Base-by-base conservation (phyloP, 2,329 filamentous ascomycete species). In the Hymenoscyphus albidus region DNA sequence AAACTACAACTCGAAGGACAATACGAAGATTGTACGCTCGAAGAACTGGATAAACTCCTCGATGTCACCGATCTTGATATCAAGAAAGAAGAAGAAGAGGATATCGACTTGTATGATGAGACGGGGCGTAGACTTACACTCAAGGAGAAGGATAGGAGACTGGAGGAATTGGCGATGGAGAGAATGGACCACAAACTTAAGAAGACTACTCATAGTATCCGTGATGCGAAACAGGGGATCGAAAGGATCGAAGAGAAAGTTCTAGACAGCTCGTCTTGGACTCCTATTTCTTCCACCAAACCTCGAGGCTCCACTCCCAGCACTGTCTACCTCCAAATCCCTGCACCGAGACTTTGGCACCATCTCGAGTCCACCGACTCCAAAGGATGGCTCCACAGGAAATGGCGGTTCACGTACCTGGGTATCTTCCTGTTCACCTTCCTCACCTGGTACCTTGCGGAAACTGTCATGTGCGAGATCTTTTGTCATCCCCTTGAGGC, bases 401-500 rank as follows among this genome's bases (percentile, higher is more conserved):
- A 66, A 4, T 66, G 66, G 68, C 69, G 65, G 51, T 62, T 75
- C 31, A 74, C 73, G 1, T 73, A 70, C 68, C 35, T 74, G 1
- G 71, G 72, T 5, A 39, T 72, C 12, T 58, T 74, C 9, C 22
- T 73, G n/a, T 69, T 82, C 14, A 40, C 82, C 2, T 51, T 82
- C 9, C 73, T 77, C 0, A 59, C 81, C n/a, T 88, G 86, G 85
- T 83, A 82, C 63, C 71, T 78, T 4, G 73, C 80, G n/a, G 86
- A 89, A 72, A 78, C 78, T 0, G 72, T 76, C 32, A 83, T 84
- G 77, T 88, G 84, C 73, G 76, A 73, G 48, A 67, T 76, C 6
- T 88, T 82, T 75, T 87, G 84, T 71, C 81, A 81, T 16, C 83
- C 84, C 1, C 72, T 76, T n/a, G 78, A 78, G 39, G 87, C 85